Base-by-base conservation (phyloP, 2,329 filamentous ascomycete species). In the Penicillium sp. region DNA sequence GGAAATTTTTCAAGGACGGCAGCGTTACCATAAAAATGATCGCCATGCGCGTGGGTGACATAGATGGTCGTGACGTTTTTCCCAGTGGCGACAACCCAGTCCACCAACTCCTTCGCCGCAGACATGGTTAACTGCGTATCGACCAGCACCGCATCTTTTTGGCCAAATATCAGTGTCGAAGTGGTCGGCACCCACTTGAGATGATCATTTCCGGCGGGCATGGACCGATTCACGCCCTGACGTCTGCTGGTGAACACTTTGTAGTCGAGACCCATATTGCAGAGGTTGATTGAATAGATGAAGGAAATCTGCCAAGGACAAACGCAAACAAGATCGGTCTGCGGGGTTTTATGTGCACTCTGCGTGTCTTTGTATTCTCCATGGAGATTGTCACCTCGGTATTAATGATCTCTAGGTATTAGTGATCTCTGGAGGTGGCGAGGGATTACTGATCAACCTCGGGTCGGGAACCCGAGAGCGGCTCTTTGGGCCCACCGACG, bases 231-330 rank as follows among this genome's bases (percentile, higher is more conserved):
- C 45, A 57, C 54, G 30, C 25, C 56, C 25, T 28, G 26, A 43
- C 45, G 26, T 59, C 55, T 26, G 46, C 60, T 45, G 52, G 46
- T 28, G 45, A 62, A 62, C 25, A 59, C 56, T 56, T 56, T 59
- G 56, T 52, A 59, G 14, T 59, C 52, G 25, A 62, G 60, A 30
- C 56, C 52, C 49, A 58, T 61, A 38, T 40, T 51, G 54, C 42
- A 49, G 45, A 57, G 22, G 51, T 43, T 13, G 5, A 43, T 43
- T 43, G 42, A 42, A 42, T 42, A 42, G 38, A 25, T 25, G 42
- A 25, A 25, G 19, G 42, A 25, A 43, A 14, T 25, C 19, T 43
- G 19, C 25, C 42, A 25, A 8, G 25, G 6, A 43, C 25, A 7
- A 25, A 43, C 25, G 3, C 38, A 6, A 42, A 25, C 19, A 43